phyloP scores from a whole-genome alignment of 148 eudicot species.

The Rhododendron kiyosumense region DNA sequence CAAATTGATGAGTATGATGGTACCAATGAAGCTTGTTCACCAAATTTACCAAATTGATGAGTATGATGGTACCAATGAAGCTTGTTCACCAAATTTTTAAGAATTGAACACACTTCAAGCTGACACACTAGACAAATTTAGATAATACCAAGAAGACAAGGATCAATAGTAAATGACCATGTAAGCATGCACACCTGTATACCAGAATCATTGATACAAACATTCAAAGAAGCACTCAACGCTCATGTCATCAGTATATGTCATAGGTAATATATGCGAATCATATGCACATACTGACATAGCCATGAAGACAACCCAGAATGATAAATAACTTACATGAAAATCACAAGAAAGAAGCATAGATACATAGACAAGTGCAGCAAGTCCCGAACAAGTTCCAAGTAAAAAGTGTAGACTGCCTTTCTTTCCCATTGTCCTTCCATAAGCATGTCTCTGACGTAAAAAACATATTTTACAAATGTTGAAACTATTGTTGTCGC shows the following conservation, averaged over 20 bases:
- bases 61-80: background rate
- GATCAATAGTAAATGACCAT: background rate
- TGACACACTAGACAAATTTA: too few species aligned
- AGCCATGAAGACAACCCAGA: conserved; percentile 2
- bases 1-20: too few species aligned
- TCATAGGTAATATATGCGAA: background rate
- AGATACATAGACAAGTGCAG: conserved; percentile 94
- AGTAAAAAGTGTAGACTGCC: conserved; percentile 92
- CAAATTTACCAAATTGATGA: background rate
- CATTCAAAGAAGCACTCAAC: conserved; percentile 4
- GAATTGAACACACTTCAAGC: background rate
- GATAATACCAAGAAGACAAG: background rate
- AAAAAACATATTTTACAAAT: conserved; percentile 81
- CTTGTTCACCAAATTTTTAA: background rate
- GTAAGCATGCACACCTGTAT: background rate
- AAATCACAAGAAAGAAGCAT: conserved; percentile 91
- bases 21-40: too few species aligned
- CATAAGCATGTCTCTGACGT: conserved; percentile 93
- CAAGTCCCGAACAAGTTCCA: conserved; percentile 92
- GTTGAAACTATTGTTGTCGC: conserved; percentile 89
- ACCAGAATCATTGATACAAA: background rate
- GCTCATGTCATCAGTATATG: background rate
- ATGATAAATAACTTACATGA: conserved; percentile 58
- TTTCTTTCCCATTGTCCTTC: conserved; percentile 99
- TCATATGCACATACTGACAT: background rate